Conservation (phyloP, 2,329 filamentous ascomycete genomes). For the Calonectria ilicicola region DNA sequence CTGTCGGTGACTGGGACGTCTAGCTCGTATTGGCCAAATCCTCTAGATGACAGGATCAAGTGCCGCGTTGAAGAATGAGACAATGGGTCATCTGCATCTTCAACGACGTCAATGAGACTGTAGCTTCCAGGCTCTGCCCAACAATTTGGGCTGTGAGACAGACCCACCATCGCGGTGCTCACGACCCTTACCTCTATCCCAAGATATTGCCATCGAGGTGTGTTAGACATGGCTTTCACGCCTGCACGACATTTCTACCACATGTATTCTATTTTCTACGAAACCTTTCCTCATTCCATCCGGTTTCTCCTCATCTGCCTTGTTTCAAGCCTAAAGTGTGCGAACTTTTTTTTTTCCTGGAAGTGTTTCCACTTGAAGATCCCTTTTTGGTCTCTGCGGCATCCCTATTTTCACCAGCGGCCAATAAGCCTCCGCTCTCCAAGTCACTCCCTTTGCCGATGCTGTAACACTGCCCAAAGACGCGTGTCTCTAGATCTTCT, state of each 20-base stretch:
- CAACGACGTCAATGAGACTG: not conserved
- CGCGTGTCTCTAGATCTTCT: conserved; percentile 46
- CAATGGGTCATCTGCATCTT: conserved; percentile 3
- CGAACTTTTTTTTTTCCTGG: not conserved
- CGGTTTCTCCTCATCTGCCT: not conserved
- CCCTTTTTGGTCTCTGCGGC: not conserved
- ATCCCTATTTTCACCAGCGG: not conserved
- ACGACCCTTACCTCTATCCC: not conserved
- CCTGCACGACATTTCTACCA: conserved; percentile 1
- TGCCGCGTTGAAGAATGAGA: conserved; percentile 2
- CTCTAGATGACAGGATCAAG: not conserved
- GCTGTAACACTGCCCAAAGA: conserved; percentile 48
- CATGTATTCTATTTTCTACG: conserved; percentile 8
- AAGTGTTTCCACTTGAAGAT: not conserved
- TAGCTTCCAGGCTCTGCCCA: not conserved
- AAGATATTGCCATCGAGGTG: not conserved
- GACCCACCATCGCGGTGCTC: not conserved
- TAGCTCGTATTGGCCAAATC: not conserved
- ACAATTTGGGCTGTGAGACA: conserved; percentile 1
- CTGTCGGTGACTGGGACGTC: not conserved
- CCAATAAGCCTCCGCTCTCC: conserved; percentile 19
- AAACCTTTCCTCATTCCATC: not conserved
- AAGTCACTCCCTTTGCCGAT: conserved; percentile 36
- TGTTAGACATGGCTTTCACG: not conserved
- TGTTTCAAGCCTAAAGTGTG: conserved; percentile 1